These are phyloP conservation scores for Leccinum imitatum DNA, from an alignment of 768 basidiomycete species.

Conservation along the genomic window DNA sequence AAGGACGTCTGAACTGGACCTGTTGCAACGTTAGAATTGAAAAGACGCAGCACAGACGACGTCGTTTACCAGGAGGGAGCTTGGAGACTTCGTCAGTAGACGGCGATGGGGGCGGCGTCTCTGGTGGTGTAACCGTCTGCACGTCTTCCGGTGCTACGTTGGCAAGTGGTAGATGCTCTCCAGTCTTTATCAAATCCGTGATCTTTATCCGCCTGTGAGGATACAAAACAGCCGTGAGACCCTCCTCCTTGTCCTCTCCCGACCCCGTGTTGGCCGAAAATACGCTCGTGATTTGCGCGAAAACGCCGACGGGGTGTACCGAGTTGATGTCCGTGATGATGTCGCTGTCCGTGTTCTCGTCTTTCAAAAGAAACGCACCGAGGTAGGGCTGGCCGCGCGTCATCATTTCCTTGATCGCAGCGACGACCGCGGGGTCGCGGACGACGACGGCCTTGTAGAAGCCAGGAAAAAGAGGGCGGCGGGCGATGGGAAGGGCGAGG, in stretches of 20 bases:
- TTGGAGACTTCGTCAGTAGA: constrained; percentile 26
- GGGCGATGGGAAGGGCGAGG: constrained; percentile 91
- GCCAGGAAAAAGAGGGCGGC: constrained; percentile 93
- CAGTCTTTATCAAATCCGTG: constrained; percentile 79
- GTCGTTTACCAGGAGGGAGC: constrained; percentile 23
- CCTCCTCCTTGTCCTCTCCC: constrained; percentile 75
- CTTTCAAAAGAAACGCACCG: constrained; percentile 94
- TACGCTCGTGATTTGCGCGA: constrained; percentile 94
- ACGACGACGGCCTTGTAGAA: constrained; percentile 99
- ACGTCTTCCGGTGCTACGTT: constrained; percentile 38
- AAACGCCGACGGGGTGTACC: constrained; percentile 92
- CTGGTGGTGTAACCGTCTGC: constrained; percentile 48
- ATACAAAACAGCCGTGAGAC: constrained; percentile 92
- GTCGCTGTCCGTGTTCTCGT: constrained; percentile 89
- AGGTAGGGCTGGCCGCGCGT: constrained; percentile 96
- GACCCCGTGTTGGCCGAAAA: constrained; percentile 60
- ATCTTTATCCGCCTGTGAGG: constrained; percentile 90
- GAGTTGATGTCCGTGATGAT: constrained; percentile 85
- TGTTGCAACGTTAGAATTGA: constrained; percentile 18
- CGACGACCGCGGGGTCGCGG: constrained; percentile 85
- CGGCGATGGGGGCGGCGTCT: constrained; percentile 34
- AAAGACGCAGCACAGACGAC: too few relatives aligned
- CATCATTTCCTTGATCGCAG: constrained; percentile 95
- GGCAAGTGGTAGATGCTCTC: constrained; percentile 39
- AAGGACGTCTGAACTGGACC: constrained; percentile 81